Percentiles rank a stretch among this genome's conserved stretches.
These are phyloP conservation scores for Hypoxylon sp. DNA, from an alignment of 2,329 filamentous ascomycete species.

Conservation along the genomic window DNA sequence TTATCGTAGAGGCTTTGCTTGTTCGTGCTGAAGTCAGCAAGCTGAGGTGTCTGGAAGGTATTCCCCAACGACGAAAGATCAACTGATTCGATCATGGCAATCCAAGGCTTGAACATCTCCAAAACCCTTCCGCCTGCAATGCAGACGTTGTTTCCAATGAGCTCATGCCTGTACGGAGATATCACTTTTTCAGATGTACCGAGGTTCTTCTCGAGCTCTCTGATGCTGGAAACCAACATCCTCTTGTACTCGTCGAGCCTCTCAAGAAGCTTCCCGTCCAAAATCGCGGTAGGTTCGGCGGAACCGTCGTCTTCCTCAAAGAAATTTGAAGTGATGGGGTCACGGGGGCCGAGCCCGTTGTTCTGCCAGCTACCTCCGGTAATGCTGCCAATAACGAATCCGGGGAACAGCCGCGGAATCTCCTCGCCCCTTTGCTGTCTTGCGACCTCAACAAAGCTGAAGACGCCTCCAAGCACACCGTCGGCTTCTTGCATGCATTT, in stretches of 20 bases:
- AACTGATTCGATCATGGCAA: constrained; percentile 88
- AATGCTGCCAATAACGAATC: constrained; percentile 87
- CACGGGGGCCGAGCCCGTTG: constrained; percentile 69
- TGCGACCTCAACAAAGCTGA: constrained; percentile 95
- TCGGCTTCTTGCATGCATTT: constrained; percentile 99
- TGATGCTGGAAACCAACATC: constrained; percentile 83
- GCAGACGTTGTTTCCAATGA: constrained; percentile 84
- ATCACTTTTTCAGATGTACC: constrained; percentile 81
- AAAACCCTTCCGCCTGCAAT: constrained; percentile 79
- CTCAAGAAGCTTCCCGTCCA: constrained; percentile 82
- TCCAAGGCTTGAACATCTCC: constrained; percentile 89
- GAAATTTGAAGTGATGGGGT: constrained; percentile 82
- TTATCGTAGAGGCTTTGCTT: constrained; percentile 96
- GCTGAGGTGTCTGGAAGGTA: constrained; percentile 81
- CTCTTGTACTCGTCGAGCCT: constrained; percentile 86
- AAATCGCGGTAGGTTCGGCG: constrained; percentile 73
- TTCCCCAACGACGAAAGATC: constrained; percentile 82
- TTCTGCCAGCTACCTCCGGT: constrained; percentile 89
- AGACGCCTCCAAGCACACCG: constrained; percentile 90
- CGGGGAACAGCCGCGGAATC: constrained; percentile 90
- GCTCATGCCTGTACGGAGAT: constrained; percentile 77
- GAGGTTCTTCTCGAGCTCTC: constrained; percentile 86
- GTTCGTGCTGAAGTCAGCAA: constrained; percentile 86
- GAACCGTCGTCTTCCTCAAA: constrained; percentile 81
- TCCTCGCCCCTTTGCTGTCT: constrained; percentile 92